Conservation (phyloP, 1,139 yeast species). For the Candida anutae region DNA sequence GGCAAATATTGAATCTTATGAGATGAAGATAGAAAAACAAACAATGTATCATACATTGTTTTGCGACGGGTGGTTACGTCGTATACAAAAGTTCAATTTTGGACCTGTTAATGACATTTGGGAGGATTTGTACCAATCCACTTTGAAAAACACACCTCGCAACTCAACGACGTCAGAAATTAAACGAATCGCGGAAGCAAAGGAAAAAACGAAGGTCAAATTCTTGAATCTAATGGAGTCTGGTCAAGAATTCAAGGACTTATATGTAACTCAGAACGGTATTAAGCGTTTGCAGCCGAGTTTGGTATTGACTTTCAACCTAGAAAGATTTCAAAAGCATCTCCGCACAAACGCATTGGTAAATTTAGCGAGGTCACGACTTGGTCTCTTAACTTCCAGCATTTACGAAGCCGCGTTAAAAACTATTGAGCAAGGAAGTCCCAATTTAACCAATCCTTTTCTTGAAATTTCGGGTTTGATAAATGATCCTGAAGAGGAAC, state of each 20-base stretch:
- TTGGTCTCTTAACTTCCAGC: conserved; percentile 62
- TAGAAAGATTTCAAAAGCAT: conserved; percentile 59
- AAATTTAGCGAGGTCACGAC: conserved; percentile 54
- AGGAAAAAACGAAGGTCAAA: conserved; percentile 46
- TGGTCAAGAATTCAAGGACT: conserved; percentile 21
- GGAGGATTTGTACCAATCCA: conserved; percentile 45
- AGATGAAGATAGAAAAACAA: conserved; percentile 18
- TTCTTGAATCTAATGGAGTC: conserved; percentile 27
- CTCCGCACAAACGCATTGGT: conserved; percentile 59
- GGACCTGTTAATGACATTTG: conserved; percentile 52
- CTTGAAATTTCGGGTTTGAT: conserved; percentile 29
- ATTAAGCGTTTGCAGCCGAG: conserved; percentile 36
- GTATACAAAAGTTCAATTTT: conserved; percentile 35
- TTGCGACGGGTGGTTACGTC: conserved; percentile 48
- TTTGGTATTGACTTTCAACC: conserved; percentile 54
- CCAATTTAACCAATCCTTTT: conserved; percentile 27
- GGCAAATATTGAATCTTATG: conserved; percentile 23
- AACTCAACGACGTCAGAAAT: conserved; percentile 48
- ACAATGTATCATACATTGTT: conserved; percentile 39
- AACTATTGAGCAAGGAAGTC: conserved; percentile 51
- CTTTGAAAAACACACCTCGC: conserved; percentile 44
- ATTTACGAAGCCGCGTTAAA: conserved; percentile 56
- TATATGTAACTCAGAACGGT: conserved; percentile 25
- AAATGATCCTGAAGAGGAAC: conserved; percentile 33
- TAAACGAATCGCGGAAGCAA: conserved; percentile 59